Evolutionary conservation across 805 yeast species (phyloP).

Genomic region (Nakazawaea holstii): DNA sequence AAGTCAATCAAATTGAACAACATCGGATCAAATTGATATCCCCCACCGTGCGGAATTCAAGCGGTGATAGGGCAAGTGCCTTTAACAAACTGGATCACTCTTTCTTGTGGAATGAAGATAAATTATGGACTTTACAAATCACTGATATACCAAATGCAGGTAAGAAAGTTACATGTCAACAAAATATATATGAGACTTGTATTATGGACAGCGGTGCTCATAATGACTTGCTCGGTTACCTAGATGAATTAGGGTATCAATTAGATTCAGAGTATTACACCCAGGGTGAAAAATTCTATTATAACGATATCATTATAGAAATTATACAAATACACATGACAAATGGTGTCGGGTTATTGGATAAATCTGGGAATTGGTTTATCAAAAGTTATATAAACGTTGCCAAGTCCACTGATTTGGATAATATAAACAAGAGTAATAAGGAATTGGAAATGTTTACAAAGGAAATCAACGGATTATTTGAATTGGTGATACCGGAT

Average conservation of each 20-base stretch:
- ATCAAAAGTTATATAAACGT: constrained; percentile 69
- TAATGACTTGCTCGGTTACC: constrained; percentile 36
- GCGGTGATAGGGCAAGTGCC: constrained; percentile 7
- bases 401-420: constrained; percentile 68
- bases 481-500: constrained; percentile 70
- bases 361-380: constrained; percentile 50
- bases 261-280: constrained; percentile 57
- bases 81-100: constrained; percentile 11
- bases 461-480: constrained; percentile 59
- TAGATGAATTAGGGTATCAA: constrained; percentile 69
- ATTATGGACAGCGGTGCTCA: constrained; percentile 32
- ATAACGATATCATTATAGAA: constrained; percentile 57
- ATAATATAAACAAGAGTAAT: constrained; percentile 59
- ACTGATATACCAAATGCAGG: constrained; percentile 79
- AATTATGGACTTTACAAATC: constrained; percentile 57
- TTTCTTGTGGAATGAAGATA: constrained; percentile 16
- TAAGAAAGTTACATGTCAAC: constrained; percentile 54
- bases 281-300: constrained; percentile 56
- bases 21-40: constrained; percentile 41
- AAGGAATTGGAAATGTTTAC: constrained; percentile 58
- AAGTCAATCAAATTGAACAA: constrained; percentile 52
- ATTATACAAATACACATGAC: constrained; percentile 41
- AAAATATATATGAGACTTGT: constrained; percentile 61
- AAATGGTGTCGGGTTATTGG: constrained; percentile 28
- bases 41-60: background rate